These are phyloP conservation scores for Erodium texanum DNA, from an alignment of 441 rosid genomes.

Conservation along the genomic window DNA sequence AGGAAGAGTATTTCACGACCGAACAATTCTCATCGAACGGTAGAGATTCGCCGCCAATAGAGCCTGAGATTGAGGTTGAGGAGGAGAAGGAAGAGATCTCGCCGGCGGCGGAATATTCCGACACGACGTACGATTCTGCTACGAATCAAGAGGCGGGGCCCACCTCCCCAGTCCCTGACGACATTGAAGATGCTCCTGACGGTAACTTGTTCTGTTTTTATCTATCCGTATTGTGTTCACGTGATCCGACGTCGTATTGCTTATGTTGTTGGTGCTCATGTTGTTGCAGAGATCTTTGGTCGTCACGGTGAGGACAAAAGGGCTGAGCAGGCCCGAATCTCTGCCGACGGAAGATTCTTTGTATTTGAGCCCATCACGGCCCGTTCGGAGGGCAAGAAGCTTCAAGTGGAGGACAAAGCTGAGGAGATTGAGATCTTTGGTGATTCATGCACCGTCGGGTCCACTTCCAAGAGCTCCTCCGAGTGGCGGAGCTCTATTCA, in stretches of 20 bases:
- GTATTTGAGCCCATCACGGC: slow-evolving; percentile 18
- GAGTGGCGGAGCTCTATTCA: slow-evolving; percentile 62
- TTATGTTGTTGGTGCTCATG: slow-evolving; percentile 7
- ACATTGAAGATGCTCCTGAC: slow-evolving; percentile 14
- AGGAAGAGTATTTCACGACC: not conserved
- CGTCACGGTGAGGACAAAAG: not conserved
- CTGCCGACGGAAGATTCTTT: slow-evolving; percentile 23
- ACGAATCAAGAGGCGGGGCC: slow-evolving; percentile 23
- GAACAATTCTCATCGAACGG: not conserved
- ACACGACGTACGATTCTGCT: slow-evolving; percentile 25
- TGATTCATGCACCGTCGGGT: slow-evolving; percentile 72
- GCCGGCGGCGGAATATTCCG: slow-evolving; percentile 17
- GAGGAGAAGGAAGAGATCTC: slow-evolving; percentile 28
- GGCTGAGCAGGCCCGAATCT: slow-evolving; percentile 9
- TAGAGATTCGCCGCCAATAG: not conserved
- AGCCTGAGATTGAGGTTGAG: slow-evolving; percentile 14
- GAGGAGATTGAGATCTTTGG: slow-evolving; percentile 49
- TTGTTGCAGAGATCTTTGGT: not conserved
- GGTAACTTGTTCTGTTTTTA: slow-evolving; percentile 5
- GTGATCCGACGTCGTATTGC: slow-evolving; percentile 5
- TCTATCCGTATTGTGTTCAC: slow-evolving; percentile 3
- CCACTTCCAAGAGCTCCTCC: slow-evolving; percentile 94
- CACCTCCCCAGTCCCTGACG: slow-evolving; percentile 25
- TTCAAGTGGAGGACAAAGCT: not conserved
- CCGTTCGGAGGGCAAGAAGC: slow-evolving; percentile 16